Evolutionary conservation across 257 asterid genomes (phyloP).

Genomic region (Capsicum chinense): DNA sequence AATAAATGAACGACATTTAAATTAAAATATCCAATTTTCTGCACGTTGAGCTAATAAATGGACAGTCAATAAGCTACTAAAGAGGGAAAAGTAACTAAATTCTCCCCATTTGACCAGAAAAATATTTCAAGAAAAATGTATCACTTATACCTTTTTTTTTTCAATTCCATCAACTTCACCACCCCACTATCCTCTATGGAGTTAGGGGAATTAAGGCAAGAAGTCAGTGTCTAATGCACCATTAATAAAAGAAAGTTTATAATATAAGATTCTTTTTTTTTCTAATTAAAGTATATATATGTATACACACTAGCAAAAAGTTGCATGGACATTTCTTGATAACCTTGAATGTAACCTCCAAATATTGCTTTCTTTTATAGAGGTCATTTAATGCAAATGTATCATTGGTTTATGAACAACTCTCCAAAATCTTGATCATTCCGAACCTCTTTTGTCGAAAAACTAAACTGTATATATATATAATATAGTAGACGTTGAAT

Average conservation of each 20-base stretch:
- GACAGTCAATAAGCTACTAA: too few species aligned
- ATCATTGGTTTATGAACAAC: background rate
- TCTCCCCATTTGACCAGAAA: slow-evolving; percentile 14
- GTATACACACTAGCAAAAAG: background rate
- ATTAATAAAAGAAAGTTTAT: too few species aligned
- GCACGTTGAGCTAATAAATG: too few species aligned
- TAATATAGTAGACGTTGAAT: background rate
- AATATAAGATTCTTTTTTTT: too few species aligned
- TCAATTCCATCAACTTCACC: slow-evolving; percentile 2
- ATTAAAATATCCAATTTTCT: too few species aligned
- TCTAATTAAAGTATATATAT: too few species aligned
- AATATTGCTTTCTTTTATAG: background rate
- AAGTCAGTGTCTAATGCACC: background rate
- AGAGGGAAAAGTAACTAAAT: too few species aligned
- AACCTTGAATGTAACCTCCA: background rate
- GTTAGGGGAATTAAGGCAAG: background rate
- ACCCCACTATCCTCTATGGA: slow-evolving; percentile 22
- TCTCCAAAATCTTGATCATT: background rate
- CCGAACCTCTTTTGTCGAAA: background rate
- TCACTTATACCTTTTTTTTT: background rate
- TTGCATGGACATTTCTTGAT: slow-evolving; percentile 22
- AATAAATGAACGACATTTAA: too few species aligned
- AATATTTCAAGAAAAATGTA: background rate
- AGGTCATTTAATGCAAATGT: background rate
- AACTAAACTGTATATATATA: background rate